phyloP scores from a whole-genome alignment of 768 basidiomycete species.

The Glaciozyma antarctica region DNA sequence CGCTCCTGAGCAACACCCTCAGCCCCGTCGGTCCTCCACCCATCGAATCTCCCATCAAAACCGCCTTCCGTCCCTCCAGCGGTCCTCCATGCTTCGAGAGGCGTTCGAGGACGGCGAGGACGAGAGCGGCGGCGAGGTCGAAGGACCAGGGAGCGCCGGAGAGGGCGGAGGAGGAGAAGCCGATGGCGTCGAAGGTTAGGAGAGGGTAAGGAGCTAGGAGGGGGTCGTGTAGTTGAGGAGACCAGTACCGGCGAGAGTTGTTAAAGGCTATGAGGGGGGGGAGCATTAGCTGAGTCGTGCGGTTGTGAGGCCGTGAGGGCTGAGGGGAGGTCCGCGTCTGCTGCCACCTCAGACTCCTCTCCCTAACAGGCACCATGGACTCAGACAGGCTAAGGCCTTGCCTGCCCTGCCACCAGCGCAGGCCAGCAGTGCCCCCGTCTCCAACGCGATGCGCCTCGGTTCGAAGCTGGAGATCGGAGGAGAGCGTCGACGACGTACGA shows the following conservation, averaged over 20 bases:
- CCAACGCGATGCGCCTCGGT: no score
- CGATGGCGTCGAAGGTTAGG: not conserved
- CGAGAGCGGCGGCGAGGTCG: not conserved
- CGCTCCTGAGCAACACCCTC: not conserved
- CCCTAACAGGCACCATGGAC: no score
- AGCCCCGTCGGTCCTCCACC: constrained; percentile 1
- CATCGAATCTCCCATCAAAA: not conserved
- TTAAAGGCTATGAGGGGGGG: not conserved
- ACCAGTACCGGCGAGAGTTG: constrained; percentile 1
- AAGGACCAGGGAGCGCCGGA: not conserved
- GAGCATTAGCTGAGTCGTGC: no score
- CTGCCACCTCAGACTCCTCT: no score
- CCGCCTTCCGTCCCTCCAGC: not conserved
- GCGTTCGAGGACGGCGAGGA: not conserved
- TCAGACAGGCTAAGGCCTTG: no score
- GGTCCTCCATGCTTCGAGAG: not conserved
- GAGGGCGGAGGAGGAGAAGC: not conserved
- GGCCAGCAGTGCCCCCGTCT: constrained; percentile 37
- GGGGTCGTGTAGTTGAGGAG: not conserved
- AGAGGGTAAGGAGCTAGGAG: constrained; percentile 1
- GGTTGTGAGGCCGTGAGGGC: no score
- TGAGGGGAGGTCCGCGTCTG: no score
- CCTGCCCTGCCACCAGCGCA: no score
- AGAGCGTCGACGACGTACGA: not conserved
- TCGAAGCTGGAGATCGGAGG: not conserved